Percentiles rank a stretch among this genome's conserved stretches.
Evolutionary conservation across 2,329 filamentous ascomycete species (phyloP).

Genomic region (Pseudogymnoascus pannorum): DNA sequence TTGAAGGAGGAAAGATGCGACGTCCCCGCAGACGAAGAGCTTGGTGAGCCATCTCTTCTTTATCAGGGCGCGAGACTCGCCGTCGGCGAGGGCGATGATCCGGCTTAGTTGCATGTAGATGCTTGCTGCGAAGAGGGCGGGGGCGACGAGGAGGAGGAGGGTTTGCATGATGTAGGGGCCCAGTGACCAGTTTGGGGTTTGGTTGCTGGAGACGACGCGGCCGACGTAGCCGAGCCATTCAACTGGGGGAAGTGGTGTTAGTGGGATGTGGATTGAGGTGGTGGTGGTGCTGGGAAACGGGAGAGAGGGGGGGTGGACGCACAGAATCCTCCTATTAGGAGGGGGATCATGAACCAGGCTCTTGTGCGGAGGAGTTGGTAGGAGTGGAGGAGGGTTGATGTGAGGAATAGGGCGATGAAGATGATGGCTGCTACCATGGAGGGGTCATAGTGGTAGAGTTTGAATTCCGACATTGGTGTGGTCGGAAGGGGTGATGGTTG

Average conservation of each 20-base stretch:
- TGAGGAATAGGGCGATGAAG: conserved; percentile 15
- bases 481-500: not conserved
- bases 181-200: conserved; percentile 21
- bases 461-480: not conserved
- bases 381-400: conserved; percentile 13
- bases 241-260: conserved; percentile 24
- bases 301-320: conserved; percentile 10
- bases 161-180: conserved; percentile 30
- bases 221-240: conserved; percentile 32
- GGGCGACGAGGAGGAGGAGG: conserved; percentile 32
- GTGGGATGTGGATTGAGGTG: not conserved
- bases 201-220: conserved; percentile 20
- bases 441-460: conserved; percentile 13
- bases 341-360: conserved; percentile 26
- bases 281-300: conserved; percentile 8
- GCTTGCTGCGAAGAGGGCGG: conserved; percentile 33
- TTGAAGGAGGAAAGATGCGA: conserved; percentile 39
- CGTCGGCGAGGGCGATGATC: conserved; percentile 31
- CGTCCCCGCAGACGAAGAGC: conserved; percentile 40
- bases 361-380: conserved; percentile 15
- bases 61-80: conserved; percentile 34
- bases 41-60: conserved; percentile 36
- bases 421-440: conserved; percentile 13
- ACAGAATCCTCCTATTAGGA: conserved; percentile 28
- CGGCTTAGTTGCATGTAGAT: conserved; percentile 37